Base-by-base conservation (phyloP, 2,329 filamentous ascomycete species). In the Fusarium keratoplasticum region DNA sequence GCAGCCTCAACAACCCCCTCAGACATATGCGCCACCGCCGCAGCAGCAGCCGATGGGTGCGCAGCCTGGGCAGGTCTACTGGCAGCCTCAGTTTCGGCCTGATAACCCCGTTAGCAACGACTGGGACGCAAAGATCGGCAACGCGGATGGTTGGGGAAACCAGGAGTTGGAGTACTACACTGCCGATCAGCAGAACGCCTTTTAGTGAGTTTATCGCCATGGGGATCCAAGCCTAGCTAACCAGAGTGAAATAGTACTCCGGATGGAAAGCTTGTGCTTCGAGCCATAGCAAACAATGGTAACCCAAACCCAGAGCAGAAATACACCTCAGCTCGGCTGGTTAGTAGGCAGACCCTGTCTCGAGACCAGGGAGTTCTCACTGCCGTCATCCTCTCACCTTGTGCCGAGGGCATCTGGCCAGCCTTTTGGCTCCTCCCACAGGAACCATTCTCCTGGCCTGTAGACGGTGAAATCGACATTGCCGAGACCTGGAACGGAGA, bases 401-500 rank as follows among this genome's bases (percentile, higher is more conserved):
- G 86, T 61, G 89, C 89, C 0, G 77, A 82, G 3, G 89, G 89
- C 5, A 87, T 91, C 55, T 91, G 89, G 89, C 89, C 89, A 1
- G 89, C 89, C 0, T 90, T 90, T 76, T 91, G 89, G 89, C 84
- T 91, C 61, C 81, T 91, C 7, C 89, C 89, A 0, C 80, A 84
- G 35, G 87, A 91, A 72, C 89, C 89, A 0, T 91, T 90, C 74
- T 80, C 81, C 0, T 91, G 89, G 89, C 89, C 89, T 0, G 84
- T 81, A 0, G 89, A 91, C 69, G 89, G 89, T 64, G 89, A 91
- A 77, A 82, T 91, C 14, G 89, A 91, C 78, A 89, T 91, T 55
- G 86, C 89, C 44, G 89, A 91, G 80, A 87, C 84, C n/a, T 91
- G 89, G 89, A 90, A 91, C 71, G 89, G 86, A 20, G 87, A 89